Evolutionary conservation across 805 yeast genomes (phyloP).

Genomic region (Yueomyces sinensis): DNA sequence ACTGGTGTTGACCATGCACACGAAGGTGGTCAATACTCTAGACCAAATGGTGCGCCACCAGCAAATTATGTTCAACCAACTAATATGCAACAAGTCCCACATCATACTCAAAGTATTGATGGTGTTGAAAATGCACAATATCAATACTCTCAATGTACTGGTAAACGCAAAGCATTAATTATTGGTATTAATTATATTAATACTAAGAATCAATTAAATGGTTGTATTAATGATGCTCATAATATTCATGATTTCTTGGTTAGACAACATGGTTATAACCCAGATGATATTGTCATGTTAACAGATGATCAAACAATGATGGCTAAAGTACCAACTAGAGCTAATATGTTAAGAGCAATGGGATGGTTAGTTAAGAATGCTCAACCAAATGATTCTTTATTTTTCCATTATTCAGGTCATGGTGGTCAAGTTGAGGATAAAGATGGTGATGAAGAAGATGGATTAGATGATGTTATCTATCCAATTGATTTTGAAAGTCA

Average conservation of each 20-base stretch:
- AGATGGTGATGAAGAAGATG: conserved; percentile 67
- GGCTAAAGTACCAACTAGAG: conserved; percentile 46
- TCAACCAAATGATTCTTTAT: conserved; percentile 60
- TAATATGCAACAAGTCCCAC: conserved; percentile 5
- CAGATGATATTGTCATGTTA: conserved; percentile 44
- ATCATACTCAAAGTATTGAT: not conserved
- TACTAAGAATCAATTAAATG: conserved; percentile 44
- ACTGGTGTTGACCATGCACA: conserved; percentile 1
- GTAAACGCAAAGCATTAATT: conserved; percentile 59
- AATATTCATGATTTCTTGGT: conserved; percentile 36
- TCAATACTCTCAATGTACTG: conserved; percentile 59
- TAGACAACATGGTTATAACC: conserved; percentile 32
- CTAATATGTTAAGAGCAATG: conserved; percentile 66
- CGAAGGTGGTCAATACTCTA: conserved; percentile 1
- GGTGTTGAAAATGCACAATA: conserved; percentile 14
- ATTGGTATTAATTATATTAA: conserved; percentile 74
- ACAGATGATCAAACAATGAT: conserved; percentile 41
- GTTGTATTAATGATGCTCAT: conserved; percentile 70
- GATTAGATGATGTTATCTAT: conserved; percentile 57
- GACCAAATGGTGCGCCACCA: conserved; percentile 2
- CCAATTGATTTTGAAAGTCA: conserved; percentile 57
- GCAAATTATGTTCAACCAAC: conserved; percentile 5
- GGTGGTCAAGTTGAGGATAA: conserved; percentile 63
- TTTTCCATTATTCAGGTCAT: conserved; percentile 80
- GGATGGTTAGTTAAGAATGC: conserved; percentile 70